Base-by-base conservation (phyloP, 1,139 yeast species). In the Scheffersomyces parashehatae region DNA sequence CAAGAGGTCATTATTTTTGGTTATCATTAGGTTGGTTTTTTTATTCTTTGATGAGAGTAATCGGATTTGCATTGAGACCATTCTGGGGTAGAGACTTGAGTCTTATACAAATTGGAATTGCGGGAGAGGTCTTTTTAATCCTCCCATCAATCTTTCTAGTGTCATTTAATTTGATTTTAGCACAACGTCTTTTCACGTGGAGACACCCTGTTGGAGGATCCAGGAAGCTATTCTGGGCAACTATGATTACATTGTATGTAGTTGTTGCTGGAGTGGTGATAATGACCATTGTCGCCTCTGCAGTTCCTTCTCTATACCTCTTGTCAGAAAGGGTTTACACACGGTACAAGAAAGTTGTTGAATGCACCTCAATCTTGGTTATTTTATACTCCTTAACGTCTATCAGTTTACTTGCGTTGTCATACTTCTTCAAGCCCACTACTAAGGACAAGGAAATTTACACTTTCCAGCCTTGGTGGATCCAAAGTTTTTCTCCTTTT, bases 401-500 rank as follows among this genome's bases (percentile, higher is more conserved):
- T 28, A 56, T 67, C 35, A 44, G 65, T 14, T 69, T 72, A 56
- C 60, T 71, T 44, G 64, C 54, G 3, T 62, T 71, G 53, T 67
- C 76, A 2, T 71, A 68, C 48, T 67, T 70, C 53, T 68, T 72
- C 51, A 69, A 71, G 38, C 75, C 77, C 30, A 67, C 75, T 40
- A 50, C 56, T 41, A 71, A 71, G 51, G 77, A 72, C 57, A 75
- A 70, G 49, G 64, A 62, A 44, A 62, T 70, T 46, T 70, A 70
- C 55, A 70, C 76, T 10, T 72, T 69, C 50, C 77, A 73, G 50
- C 76, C 77, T 28, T 72, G 77, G 77, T 73, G 77, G 77, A 64
- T 73, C 48, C 75, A 71, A 52, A 64, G 70, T 13, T 73, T 73
- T 53, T 54, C 62, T 34, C 73, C 76, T n/a, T 65, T 68, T 38